Base-by-base conservation (phyloP, 306 rosid genomes). In the Canavalia gladiata region DNA sequence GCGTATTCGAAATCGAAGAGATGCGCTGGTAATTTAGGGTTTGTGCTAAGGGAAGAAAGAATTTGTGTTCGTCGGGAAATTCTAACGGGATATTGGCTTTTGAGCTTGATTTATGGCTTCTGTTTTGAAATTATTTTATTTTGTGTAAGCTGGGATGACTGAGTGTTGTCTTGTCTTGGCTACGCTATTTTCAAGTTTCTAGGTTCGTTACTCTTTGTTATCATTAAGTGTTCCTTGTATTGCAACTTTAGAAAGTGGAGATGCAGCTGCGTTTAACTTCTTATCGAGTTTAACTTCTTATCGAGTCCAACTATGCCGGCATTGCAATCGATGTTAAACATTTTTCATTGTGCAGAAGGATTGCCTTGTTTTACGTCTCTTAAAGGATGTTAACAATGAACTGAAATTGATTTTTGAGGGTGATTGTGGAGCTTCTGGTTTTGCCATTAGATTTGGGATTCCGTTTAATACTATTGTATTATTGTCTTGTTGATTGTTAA, bases 11-110 rank as follows among this genome's bases (percentile, higher is more conserved):
- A 78, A 47, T 77, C 64, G 59, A 81, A 50, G 79, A 41, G 74
- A 84, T 72, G 76, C 72, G 5, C 83, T 78, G 46, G 52, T 34
- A 60, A 67, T 54, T 72, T 75, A 72, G 79, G 57, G 67, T 76
- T 85, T 47, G 47, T 58, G 74, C 60, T 25, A 12, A 54, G 49
- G 45, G 50, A 39, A 25, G 0, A n/a, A 45, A 2, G 25, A 69
- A 11, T 41, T 37, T 47, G 29, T 50, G 12, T 68, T 77, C 45
- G 5, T 83, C 10, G 67, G 29, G 33, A 45, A 37, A 56, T 28
- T 76, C 83, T 45, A 11, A 10, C 10, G 11, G 68, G 69, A 57
- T 72, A 9, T 39, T 34, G 2, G 68, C 56, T 35, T 37, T 73
- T 57, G 82, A 74, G 65, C 83, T 78, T 51, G 75, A 80, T 68